phyloP scores from a whole-genome alignment of 2,329 filamentous ascomycete species.

The Diaporthe helianthi region DNA sequence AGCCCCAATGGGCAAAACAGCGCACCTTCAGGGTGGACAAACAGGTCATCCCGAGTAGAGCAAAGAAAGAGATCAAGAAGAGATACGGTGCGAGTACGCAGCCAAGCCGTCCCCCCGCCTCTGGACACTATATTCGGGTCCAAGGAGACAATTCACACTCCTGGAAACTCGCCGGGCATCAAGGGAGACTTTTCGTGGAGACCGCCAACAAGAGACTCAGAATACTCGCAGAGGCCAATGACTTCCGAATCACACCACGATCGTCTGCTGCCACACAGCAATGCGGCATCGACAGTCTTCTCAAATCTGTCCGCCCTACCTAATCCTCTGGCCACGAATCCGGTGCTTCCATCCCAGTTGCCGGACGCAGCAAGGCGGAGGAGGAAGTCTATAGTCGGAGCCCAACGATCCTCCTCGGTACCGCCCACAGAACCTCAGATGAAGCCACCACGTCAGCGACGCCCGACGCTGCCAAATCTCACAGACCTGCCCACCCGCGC shows the following conservation, averaged over 20 bases:
- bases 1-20: not conserved
- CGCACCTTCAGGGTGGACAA: not conserved
- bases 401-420: not conserved
- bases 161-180: not conserved
- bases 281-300: not conserved
- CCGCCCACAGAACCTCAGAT: not conserved
- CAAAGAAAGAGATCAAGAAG: not conserved
- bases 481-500: slow-evolving; percentile 18
- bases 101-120: slow-evolving; percentile 25
- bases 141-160: not conserved
- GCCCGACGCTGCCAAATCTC: slow-evolving; percentile 2
- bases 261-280: not conserved
- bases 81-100: slow-evolving; percentile 9
- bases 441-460: not conserved
- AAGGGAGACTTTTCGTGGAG: slow-evolving; percentile 31
- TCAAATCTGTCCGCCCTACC: slow-evolving; percentile 1
- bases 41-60: not conserved
- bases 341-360: not conserved
- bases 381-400: not conserved
- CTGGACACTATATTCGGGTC: slow-evolving; percentile 31
- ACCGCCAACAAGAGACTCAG: slow-evolving; percentile 21
- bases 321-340: not conserved
- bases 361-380: not conserved
- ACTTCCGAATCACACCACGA: not conserved
- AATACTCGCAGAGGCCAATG: not conserved